phyloP scores from a whole-genome alignment of 495 filamentous ascomycete genomes.

The Pyronema domesticum region DNA sequence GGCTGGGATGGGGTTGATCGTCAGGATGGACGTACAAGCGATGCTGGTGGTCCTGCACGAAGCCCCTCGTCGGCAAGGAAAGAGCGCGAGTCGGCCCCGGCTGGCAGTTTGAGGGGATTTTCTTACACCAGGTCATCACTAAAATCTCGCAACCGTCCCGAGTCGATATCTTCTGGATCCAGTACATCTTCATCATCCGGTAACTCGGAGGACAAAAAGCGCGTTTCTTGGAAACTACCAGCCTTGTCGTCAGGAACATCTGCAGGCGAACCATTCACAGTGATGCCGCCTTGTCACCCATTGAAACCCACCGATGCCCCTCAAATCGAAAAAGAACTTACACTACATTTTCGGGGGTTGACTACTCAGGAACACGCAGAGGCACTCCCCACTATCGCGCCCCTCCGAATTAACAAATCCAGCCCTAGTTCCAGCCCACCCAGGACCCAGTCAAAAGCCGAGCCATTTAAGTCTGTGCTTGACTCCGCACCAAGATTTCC shows the following conservation, averaged over 20 bases:
- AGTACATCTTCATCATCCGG: slow-evolving; percentile 12
- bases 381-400: slow-evolving; percentile 16
- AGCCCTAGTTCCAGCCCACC: background rate
- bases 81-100: slow-evolving; percentile 1
- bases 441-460: background rate
- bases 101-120: background rate
- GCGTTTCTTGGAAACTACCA: slow-evolving; percentile 16
- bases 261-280: slow-evolving; percentile 11
- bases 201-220: slow-evolving; percentile 17
- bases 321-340: slow-evolving; percentile 19
- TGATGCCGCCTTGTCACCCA: slow-evolving; percentile 22
- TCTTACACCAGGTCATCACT: background rate
- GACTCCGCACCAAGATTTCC: background rate
- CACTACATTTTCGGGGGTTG: slow-evolving; percentile 16
- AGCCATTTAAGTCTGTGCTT: background rate
- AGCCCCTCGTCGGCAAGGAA: background rate
- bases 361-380: slow-evolving; percentile 7
- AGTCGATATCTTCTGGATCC: slow-evolving; percentile 17
- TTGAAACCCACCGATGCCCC: slow-evolving; percentile 17
- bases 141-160: background rate
- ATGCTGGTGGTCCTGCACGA: slow-evolving; percentile 5
- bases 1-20: slow-evolving; percentile 22
- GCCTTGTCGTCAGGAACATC: slow-evolving; percentile 8
- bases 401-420: slow-evolving; percentile 19
- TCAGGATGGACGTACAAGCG: slow-evolving; percentile 21